phyloP scores from a whole-genome alignment of 163 green algal genomes.

The Scenedesmus sp. region DNA sequence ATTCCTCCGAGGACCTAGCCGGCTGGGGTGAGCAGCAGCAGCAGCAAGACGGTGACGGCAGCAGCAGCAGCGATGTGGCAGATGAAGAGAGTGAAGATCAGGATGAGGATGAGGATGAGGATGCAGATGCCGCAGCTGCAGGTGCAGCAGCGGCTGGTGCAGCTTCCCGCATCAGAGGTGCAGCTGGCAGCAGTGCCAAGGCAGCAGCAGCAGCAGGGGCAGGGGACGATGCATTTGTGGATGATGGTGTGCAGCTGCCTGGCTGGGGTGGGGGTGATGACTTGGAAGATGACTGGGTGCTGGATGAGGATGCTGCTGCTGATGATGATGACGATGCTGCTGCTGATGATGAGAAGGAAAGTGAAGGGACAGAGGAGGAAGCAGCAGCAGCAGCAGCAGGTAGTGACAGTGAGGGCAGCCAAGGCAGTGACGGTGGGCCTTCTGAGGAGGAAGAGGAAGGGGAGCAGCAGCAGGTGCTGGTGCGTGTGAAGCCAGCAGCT shows the following conservation, averaged over 20 bases:
- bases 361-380: not conserved
- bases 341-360: not conserved
- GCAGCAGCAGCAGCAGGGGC: constrained; percentile 15
- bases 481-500: constrained; percentile 1
- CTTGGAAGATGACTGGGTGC: constrained; percentile 21
- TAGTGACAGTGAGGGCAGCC: not conserved
- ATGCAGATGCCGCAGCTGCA: not conserved
- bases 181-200: not conserved
- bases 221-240: constrained; percentile 7
- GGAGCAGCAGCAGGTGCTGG: constrained; percentile 17
- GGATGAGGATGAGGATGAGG: not conserved
- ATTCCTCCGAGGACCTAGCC: not conserved
- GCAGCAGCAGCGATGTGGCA: constrained; percentile 11
- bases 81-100: not conserved
- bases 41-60: constrained; percentile 2
- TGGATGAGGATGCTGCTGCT: not conserved
- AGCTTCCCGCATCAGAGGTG: not conserved
- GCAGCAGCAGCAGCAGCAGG: not conserved
- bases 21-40: not conserved
- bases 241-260: constrained; percentile 26
- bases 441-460: constrained; percentile 8
- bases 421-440: not conserved
- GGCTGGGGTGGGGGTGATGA: constrained; percentile 25
- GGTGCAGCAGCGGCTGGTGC: constrained; percentile 6
- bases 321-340: not conserved